A percentile compares a stretch with the other conserved stretches of the same genome.
phyloP scores from a whole-genome alignment of 768 basidiomycete species.

The Pholiota microspora region DNA sequence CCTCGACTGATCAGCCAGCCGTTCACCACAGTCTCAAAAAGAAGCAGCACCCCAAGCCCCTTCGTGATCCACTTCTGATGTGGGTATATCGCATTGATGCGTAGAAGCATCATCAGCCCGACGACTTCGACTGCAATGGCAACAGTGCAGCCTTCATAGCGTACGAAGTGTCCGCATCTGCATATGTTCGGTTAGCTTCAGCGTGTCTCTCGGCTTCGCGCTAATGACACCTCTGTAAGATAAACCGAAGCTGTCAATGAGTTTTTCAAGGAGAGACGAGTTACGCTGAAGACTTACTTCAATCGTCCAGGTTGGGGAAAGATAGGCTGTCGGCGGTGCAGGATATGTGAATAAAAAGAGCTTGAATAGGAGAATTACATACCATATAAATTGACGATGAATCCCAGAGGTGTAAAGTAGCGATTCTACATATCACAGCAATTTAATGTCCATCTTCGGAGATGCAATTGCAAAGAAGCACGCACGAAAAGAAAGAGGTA shows the following conservation, averaged over 20 bases:
- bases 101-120: slow-evolving; percentile 59
- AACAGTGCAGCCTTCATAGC: slow-evolving; percentile 53
- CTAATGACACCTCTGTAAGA: slow-evolving; percentile 13
- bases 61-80: slow-evolving; percentile 28
- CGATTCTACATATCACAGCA: slow-evolving; percentile 43
- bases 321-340: slow-evolving; percentile 31
- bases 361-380: neutral
- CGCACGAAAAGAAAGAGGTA: slow-evolving; percentile 43
- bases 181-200: neutral
- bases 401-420: slow-evolving; percentile 61
- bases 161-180: slow-evolving; percentile 46
- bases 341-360: neutral
- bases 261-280: neutral
- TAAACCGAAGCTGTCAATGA: neutral
- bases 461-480: neutral
- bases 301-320: slow-evolving; percentile 37
- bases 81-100: slow-evolving; percentile 42
- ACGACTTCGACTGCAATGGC: slow-evolving; percentile 51
- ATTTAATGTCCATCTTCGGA: neutral
- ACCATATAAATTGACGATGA: slow-evolving; percentile 57
- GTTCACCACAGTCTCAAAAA: slow-evolving; percentile 45
- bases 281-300: slow-evolving; percentile 34
- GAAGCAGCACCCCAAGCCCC: slow-evolving; percentile 33
- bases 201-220: neutral
- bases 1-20: slow-evolving; percentile 53